Evolutionary conservation across 176 grass and related monocot genomes (phyloP).

Genomic region (Dactylis glomerata): DNA sequence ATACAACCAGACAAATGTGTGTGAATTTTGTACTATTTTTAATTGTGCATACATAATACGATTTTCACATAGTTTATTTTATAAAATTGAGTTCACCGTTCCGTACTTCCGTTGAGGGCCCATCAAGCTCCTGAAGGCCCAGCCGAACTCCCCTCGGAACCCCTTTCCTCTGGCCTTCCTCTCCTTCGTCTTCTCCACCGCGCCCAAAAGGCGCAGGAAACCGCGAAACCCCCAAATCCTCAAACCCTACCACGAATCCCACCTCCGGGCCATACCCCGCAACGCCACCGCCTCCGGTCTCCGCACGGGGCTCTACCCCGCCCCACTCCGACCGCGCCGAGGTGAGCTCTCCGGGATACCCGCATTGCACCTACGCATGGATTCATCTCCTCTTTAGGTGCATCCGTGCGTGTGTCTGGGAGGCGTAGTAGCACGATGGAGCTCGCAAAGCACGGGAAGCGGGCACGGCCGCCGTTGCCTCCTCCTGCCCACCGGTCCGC

Average conservation of each 20-base stretch:
- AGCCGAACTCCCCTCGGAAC: background rate
- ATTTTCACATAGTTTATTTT: no score
- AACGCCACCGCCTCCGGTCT: background rate
- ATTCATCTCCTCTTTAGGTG: background rate
- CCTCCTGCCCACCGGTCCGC: background rate
- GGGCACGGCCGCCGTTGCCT: background rate
- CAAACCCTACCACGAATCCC: background rate
- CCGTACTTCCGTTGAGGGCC: background rate
- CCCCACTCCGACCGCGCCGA: background rate
- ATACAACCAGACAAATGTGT: no score
- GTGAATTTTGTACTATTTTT: no score
- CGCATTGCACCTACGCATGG: background rate
- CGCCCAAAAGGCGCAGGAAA: background rate
- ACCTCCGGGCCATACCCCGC: background rate
- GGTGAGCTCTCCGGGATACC: conserved; percentile 21
- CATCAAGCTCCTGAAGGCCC: background rate
- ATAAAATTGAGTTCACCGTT: no score
- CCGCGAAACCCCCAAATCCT: background rate
- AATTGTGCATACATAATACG: no score
- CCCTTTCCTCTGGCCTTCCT: no score
- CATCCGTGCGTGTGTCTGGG: background rate
- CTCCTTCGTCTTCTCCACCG: background rate
- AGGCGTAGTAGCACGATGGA: conserved; percentile 29
- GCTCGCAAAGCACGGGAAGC: conserved; percentile 20
- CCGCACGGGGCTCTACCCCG: background rate